A percentile compares a stretch with the other conserved stretches of the same genome.
These are phyloP conservation scores for Tuber borchii DNA, from an alignment of 495 filamentous ascomycete genomes.

Conservation along the genomic window DNA sequence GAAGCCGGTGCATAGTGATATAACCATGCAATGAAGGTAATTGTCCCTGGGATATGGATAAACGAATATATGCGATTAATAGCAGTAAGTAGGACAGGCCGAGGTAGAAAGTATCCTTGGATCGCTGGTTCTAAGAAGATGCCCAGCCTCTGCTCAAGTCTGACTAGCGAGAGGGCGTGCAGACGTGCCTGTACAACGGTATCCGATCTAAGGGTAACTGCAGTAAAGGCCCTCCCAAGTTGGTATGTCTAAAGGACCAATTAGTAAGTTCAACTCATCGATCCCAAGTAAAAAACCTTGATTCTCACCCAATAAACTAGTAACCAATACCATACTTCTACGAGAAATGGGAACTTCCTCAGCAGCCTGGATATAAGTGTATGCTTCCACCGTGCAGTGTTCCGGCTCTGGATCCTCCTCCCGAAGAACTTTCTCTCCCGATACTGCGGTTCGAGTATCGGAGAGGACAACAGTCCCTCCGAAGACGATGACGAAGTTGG, in stretches of 20 bases:
- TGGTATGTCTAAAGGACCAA: constrained; percentile 47
- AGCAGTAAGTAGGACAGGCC: constrained; percentile 26
- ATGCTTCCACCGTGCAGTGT: constrained; percentile 31
- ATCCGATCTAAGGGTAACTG: constrained; percentile 53
- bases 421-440: constrained; percentile 30
- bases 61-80: constrained; percentile 68
- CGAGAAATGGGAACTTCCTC: constrained; percentile 31
- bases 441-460: constrained; percentile 22
- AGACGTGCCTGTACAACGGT: constrained; percentile 54
- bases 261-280: background rate
- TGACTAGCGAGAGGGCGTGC: constrained; percentile 55
- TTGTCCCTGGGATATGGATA: constrained; percentile 76
- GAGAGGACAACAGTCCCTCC: constrained; percentile 13
- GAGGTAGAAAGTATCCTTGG: constrained; percentile 28
- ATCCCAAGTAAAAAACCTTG: background rate
- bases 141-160: constrained; percentile 50
- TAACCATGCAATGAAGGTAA: constrained; percentile 60
- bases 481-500: constrained; percentile 17
- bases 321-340: constrained; percentile 41
- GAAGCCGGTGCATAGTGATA: constrained; percentile 56
- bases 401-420: constrained; percentile 26
- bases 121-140: constrained; percentile 46
- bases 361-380: constrained; percentile 23
- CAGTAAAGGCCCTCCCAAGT: constrained; percentile 57
- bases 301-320: constrained; percentile 37